A percentile compares a stretch with the other conserved stretches of the same genome.
Evolutionary conservation across 2,329 filamentous ascomycete genomes (phyloP).

Genomic region (Graphiopsis chlorocephala): DNA sequence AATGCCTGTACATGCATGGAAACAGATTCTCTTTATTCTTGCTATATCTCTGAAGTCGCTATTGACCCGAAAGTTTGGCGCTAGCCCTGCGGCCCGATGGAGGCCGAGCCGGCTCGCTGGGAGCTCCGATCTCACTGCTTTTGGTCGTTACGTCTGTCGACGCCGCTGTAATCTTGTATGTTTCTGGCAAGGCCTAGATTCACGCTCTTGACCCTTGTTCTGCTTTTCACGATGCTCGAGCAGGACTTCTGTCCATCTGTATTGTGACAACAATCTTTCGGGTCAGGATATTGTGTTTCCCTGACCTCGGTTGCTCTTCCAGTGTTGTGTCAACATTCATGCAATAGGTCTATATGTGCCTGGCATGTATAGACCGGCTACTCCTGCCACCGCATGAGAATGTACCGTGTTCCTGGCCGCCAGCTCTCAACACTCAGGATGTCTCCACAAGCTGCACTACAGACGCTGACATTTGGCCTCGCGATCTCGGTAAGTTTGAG

Average conservation of each 20-base stretch:
- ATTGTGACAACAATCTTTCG: neutral
- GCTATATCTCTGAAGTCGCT: neutral
- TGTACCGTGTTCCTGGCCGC: neutral
- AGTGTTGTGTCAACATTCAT: neutral
- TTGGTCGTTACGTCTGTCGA: neutral
- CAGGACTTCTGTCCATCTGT: neutral
- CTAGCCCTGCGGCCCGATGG: neutral
- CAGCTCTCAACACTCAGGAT: neutral
- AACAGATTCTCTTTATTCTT: neutral
- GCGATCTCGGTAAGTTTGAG: conserved; percentile 10
- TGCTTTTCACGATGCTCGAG: neutral
- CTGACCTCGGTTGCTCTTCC: neutral
- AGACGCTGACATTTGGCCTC: neutral
- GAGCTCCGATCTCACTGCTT: neutral
- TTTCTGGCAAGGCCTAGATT: neutral
- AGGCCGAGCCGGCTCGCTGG: neutral
- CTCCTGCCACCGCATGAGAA: neutral
- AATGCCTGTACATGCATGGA: neutral
- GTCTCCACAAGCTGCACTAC: neutral
- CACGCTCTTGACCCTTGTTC: neutral
- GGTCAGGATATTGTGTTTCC: neutral
- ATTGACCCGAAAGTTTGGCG: neutral
- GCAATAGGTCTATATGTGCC: conserved; percentile 15
- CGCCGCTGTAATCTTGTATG: neutral
- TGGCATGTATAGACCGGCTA: conserved; percentile 7